Evolutionary conservation across 306 rosid species (phyloP).

Genomic region (Morella rubra): DNA sequence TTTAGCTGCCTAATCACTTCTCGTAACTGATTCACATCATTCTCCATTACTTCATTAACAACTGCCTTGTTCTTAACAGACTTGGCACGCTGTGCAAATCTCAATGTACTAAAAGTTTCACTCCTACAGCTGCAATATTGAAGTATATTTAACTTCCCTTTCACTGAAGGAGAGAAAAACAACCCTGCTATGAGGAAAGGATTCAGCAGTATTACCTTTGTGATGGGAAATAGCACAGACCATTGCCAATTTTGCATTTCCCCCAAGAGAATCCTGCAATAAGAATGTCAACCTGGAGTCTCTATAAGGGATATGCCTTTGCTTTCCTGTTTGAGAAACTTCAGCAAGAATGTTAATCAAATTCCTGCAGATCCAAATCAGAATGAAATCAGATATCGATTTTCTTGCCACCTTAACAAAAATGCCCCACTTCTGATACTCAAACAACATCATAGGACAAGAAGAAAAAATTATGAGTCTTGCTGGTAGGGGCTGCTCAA

Average conservation of each 20-base stretch:
- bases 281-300: constrained; percentile 95
- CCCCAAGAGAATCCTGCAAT: constrained; percentile 97
- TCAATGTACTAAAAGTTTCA: constrained; percentile 94
- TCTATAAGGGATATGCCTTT: constrained; percentile 95
- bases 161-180: constrained; percentile 16
- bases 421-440: no score
- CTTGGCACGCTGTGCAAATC: constrained; percentile 98
- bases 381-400: background rate
- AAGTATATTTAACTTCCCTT: constrained; percentile 29
- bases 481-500: background rate
- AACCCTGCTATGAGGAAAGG: constrained; percentile 13
- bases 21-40: constrained; percentile 81
- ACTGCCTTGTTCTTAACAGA: constrained; percentile 96
- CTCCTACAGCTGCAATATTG: constrained; percentile 74
- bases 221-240: constrained; percentile 97
- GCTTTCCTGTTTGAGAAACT: constrained; percentile 97
- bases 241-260: constrained; percentile 99
- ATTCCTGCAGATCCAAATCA: constrained; percentile 66
- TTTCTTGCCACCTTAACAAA: background rate
- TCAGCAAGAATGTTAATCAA: constrained; percentile 98
- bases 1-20: constrained; percentile 91
- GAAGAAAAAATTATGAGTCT: background rate
- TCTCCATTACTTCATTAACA: constrained; percentile 91
- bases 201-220: constrained; percentile 58
- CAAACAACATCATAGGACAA: background rate